phyloP scores from a whole-genome alignment of 148 eudicot genomes.

The Rhododendron mucronatum region DNA sequence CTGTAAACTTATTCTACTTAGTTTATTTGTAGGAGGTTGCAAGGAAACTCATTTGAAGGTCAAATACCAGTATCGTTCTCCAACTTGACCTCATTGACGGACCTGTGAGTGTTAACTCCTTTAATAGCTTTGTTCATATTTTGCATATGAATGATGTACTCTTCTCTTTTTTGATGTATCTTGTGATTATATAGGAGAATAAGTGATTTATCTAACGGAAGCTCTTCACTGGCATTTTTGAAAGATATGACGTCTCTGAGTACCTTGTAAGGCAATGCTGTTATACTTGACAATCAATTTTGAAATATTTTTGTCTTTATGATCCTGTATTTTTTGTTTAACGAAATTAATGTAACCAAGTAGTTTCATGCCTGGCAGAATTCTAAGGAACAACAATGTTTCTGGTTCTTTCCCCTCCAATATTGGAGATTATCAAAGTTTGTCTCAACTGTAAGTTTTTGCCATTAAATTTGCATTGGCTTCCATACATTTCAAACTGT shows the following conservation, averaged over 20 bases:
- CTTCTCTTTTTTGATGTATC: background rate
- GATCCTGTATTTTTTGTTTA: background rate
- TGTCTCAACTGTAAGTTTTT: conserved; percentile 59
- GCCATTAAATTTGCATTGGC: background rate
- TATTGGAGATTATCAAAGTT: conserved; percentile 39
- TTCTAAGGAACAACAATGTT: conserved; percentile 65
- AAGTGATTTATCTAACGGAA: conserved; percentile 64
- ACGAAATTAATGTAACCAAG: background rate
- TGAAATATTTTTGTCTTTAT: background rate
- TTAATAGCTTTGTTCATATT: background rate
- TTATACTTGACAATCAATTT: background rate
- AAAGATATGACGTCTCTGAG: conserved; percentile 41
- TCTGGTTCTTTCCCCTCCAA: conserved; percentile 61
- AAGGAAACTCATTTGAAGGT: conserved; percentile 64
- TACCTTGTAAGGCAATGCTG: conserved; percentile 42
- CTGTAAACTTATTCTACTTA: background rate
- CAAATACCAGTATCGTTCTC: conserved; percentile 52
- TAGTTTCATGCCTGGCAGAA: conserved; percentile 28
- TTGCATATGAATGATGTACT: background rate
- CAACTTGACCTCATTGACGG: conserved; percentile 35
- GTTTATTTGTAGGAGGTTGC: conserved; percentile 44
- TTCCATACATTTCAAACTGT: background rate
- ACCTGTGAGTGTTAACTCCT: conserved; percentile 42
- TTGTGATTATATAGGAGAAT: conserved; percentile 46
- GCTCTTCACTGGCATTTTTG: conserved; percentile 53